Evolutionary conservation across 768 basidiomycete genomes (phyloP).

Genomic region (Leccinum subgranulosum): DNA sequence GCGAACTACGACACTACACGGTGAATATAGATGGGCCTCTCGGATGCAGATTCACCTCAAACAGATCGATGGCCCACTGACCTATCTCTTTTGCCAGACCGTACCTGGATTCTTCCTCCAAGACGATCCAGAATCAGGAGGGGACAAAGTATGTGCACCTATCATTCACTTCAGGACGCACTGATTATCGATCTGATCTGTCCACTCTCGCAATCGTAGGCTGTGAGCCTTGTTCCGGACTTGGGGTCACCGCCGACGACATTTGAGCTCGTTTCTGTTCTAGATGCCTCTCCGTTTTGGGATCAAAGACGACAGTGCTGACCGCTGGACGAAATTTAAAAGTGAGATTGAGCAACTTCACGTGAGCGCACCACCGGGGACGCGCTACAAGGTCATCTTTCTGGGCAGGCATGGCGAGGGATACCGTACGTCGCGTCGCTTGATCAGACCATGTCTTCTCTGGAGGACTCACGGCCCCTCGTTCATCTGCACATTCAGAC

Average conservation of each 20-base stretch:
- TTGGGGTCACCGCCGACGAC: background rate
- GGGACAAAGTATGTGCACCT: slow-evolving; percentile 8
- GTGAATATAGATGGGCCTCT: slow-evolving; percentile 6
- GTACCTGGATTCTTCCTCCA: slow-evolving; percentile 18
- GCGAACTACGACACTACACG: slow-evolving; percentile 7
- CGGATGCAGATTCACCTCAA: background rate
- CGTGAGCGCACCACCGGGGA: slow-evolving; percentile 31
- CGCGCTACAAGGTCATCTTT: slow-evolving; percentile 62
- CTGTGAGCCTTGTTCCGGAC: slow-evolving; percentile 9
- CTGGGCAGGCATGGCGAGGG: slow-evolving; percentile 73
- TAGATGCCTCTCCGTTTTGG: slow-evolving; percentile 60
- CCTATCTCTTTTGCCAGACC: background rate
- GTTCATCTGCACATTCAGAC: slow-evolving; percentile 53
- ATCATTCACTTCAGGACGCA: background rate
- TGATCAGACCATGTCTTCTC: background rate
- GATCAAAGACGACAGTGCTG: slow-evolving; percentile 46
- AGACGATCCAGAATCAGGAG: slow-evolving; percentile 16
- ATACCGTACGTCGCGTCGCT: slow-evolving; percentile 52
- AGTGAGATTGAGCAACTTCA: slow-evolving; percentile 46
- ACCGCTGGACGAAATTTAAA: slow-evolving; percentile 50
- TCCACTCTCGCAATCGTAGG: background rate
- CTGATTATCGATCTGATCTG: background rate
- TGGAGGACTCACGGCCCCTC: slow-evolving; percentile 38
- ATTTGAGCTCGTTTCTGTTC: background rate
- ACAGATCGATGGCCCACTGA: background rate